These are phyloP conservation scores for Cladophialophora yegresii DNA, from an alignment of 2,329 filamentous ascomycete genomes.

Conservation along the genomic window DNA sequence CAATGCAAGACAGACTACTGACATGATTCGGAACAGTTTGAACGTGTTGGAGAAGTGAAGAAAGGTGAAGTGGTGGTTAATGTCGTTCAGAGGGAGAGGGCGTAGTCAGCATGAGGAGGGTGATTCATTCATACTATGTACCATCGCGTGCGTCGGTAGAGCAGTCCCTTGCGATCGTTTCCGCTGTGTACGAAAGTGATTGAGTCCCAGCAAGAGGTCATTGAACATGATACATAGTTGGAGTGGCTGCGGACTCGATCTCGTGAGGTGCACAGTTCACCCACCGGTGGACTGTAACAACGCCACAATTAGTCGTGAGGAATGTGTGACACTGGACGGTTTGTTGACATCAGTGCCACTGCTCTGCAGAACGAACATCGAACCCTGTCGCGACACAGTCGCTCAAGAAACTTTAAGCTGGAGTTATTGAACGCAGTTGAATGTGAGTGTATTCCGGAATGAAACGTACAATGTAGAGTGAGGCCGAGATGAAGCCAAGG, in stretches of 20 bases:
- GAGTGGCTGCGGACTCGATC: not conserved
- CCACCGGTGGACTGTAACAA: not conserved
- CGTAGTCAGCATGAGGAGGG: not conserved
- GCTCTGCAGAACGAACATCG: no score
- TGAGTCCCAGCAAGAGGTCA: not conserved
- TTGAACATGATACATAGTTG: no score
- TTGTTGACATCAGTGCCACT: no score
- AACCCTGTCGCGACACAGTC: no score
- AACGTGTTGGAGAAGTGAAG: slow-evolving; percentile 9
- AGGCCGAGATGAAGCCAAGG: no score
- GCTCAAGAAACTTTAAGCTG: no score
- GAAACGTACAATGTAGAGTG: no score
- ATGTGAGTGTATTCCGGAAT: no score
- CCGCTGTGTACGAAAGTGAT: not conserved
- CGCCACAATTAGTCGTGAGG: not conserved
- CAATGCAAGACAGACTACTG: not conserved
- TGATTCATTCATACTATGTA: not conserved
- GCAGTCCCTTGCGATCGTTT: not conserved
- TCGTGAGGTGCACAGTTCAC: not conserved
- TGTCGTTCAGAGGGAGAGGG: slow-evolving; percentile 7
- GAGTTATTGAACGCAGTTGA: no score
- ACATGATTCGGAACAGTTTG: slow-evolving; percentile 2
- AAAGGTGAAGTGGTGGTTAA: slow-evolving; percentile 6
- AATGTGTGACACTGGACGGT: not conserved
- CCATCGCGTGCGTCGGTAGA: not conserved